A percentile compares a stretch with the other conserved stretches of the same genome.
Evolutionary conservation across 177 flowering plant species (phyloP).

Genomic region (Vitis hybrid): DNA sequence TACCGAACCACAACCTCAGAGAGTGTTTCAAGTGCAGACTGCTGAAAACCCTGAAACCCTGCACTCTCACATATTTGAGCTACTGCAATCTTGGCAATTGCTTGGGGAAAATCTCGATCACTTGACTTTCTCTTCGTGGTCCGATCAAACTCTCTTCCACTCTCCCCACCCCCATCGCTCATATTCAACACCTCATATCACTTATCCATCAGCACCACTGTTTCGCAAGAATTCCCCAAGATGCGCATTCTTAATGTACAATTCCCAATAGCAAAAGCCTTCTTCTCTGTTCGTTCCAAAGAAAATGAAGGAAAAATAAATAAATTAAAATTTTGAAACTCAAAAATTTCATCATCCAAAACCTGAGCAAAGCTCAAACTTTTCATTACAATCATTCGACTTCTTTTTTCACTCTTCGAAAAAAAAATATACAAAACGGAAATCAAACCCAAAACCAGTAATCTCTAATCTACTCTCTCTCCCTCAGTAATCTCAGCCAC

Average conservation of each 20-base stretch:
- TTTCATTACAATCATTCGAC: too few relatives aligned
- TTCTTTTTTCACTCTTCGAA: neutral
- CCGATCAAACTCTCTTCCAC: constrained; percentile 29
- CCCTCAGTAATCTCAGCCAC: neutral
- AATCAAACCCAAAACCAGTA: neutral
- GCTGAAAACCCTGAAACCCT: constrained; percentile 75
- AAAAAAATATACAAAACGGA: neutral
- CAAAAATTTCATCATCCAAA: neutral
- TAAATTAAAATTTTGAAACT: neutral
- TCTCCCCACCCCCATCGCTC: constrained; percentile 75
- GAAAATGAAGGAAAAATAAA: neutral
- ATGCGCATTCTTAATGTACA: constrained; percentile 1
- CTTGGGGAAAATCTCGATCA: constrained; percentile 49
- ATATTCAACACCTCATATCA: constrained; percentile 65
- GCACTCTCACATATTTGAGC: constrained; percentile 73
- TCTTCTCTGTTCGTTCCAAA: neutral
- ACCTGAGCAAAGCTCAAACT: too few relatives aligned
- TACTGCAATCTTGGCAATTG: constrained; percentile 72
- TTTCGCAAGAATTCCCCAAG: neutral
- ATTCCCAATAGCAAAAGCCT: neutral
- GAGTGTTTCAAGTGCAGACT: constrained; percentile 76
- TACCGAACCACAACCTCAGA: constrained; percentile 69
- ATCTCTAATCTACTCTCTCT: neutral
- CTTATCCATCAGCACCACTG: constrained; percentile 20
- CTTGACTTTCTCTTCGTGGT: constrained; percentile 22